A percentile compares a stretch with the other conserved stretches of the same genome.
These are phyloP conservation scores for Simplicillium sp. DNA, from an alignment of 2,329 filamentous ascomycete genomes.

Conservation along the genomic window DNA sequence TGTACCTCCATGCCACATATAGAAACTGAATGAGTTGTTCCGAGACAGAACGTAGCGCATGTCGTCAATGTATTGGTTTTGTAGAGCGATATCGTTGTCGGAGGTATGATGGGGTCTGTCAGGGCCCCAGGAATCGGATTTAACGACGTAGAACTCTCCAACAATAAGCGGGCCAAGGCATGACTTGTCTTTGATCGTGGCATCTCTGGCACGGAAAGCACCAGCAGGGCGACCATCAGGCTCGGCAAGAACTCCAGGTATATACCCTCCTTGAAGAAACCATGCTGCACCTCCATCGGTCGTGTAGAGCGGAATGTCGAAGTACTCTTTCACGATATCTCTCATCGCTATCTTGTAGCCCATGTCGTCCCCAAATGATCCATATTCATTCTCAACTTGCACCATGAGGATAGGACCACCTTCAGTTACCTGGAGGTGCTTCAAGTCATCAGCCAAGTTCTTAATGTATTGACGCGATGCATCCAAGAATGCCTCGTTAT, in stretches of 20 bases:
- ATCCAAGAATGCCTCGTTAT: slow-evolving; percentile 26
- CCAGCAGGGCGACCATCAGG: slow-evolving; percentile 29
- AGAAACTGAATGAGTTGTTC: slow-evolving; percentile 32
- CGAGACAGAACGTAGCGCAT: slow-evolving; percentile 24
- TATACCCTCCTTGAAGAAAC: slow-evolving; percentile 29
- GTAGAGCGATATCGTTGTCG: slow-evolving; percentile 11
- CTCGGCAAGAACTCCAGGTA: slow-evolving; percentile 31
- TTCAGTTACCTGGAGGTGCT: slow-evolving; percentile 23
- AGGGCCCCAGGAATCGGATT: slow-evolving; percentile 32
- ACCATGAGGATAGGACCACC: slow-evolving; percentile 37
- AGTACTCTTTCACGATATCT: slow-evolving; percentile 28
- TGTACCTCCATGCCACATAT: slow-evolving; percentile 41
- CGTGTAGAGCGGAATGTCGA: slow-evolving; percentile 34
- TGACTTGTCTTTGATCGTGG: slow-evolving; percentile 27
- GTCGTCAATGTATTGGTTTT: slow-evolving; percentile 13
- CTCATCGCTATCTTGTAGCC: slow-evolving; percentile 27
- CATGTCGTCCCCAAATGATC: slow-evolving; percentile 32
- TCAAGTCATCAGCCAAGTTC: slow-evolving; percentile 23
- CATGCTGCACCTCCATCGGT: slow-evolving; percentile 33
- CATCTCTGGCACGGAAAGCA: slow-evolving; percentile 25
- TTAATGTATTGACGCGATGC: slow-evolving; percentile 24
- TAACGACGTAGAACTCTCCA: slow-evolving; percentile 36
- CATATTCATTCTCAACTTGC: slow-evolving; percentile 40
- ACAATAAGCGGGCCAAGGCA: slow-evolving; percentile 32
- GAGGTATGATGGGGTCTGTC: slow-evolving; percentile 23